These are phyloP conservation scores for Didymosphaeria variabile DNA, from an alignment of 2,329 filamentous ascomycete species.

Conservation along the genomic window DNA sequence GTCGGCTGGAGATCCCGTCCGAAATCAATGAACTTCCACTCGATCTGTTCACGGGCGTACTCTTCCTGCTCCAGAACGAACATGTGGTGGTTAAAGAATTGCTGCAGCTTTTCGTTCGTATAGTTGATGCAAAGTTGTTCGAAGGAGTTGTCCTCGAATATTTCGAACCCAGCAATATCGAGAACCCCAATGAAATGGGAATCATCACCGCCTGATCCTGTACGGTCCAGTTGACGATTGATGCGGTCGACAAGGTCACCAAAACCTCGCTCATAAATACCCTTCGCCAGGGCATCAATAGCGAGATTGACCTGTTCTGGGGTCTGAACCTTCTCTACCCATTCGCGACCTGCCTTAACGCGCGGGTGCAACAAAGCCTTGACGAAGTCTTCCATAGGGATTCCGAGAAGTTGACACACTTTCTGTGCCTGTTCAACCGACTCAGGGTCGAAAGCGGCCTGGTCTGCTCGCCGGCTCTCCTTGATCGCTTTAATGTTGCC, in stretches of 20 bases:
- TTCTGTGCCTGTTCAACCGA: constrained; percentile 77
- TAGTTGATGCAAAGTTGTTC: constrained; percentile 99
- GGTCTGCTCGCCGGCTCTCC: constrained; percentile 89
- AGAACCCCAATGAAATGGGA: constrained; percentile 96
- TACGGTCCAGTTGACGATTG: constrained; percentile 90
- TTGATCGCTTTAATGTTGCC: constrained; percentile 91
- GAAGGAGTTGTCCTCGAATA: constrained; percentile 99
- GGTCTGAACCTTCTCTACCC: constrained; percentile 98
- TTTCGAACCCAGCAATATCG: constrained; percentile 98
- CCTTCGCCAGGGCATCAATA: constrained; percentile 91
- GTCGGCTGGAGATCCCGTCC: constrained; percentile 96
- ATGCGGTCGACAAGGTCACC: constrained; percentile 91
- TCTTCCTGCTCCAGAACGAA: constrained; percentile 99
- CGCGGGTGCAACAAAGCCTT: constrained; percentile 89
- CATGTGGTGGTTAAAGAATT: constrained; percentile 99
- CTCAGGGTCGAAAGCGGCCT: constrained; percentile 82
- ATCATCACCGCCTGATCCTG: constrained; percentile 82
- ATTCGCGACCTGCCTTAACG: constrained; percentile 95
- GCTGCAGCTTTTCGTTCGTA: constrained; percentile 98
- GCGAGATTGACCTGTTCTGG: constrained; percentile 93
- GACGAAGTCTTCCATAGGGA: constrained; percentile 83
- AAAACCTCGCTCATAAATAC: constrained; percentile 96
- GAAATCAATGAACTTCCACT: constrained; percentile 99
- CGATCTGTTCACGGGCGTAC: constrained; percentile 95
- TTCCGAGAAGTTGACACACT: constrained; percentile 85